These are phyloP conservation scores for Aspergillus baeticus DNA, from an alignment of 495 filamentous ascomycete genomes.

Conservation along the genomic window DNA sequence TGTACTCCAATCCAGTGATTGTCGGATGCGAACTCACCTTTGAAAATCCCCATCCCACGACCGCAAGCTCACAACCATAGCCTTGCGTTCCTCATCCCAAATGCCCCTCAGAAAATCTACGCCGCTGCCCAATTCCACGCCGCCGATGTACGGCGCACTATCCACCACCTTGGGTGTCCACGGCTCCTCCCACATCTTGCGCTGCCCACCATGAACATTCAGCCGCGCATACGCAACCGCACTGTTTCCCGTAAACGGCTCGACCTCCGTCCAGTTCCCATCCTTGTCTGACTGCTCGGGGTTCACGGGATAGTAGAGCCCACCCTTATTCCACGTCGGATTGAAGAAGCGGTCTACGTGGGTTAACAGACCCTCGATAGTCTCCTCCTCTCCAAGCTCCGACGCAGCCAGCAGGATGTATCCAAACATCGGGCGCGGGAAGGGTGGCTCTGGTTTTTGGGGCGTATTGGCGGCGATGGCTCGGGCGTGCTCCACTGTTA, in stretches of 20 bases:
- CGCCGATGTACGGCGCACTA: conserved; percentile 27
- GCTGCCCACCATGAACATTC: conserved; percentile 33
- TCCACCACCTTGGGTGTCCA: conserved; percentile 25
- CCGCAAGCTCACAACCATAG: conserved; percentile 30
- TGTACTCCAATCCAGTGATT: too few relatives aligned
- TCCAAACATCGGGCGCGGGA: conserved; percentile 21
- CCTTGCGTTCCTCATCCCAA: conserved; percentile 28
- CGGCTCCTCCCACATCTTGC: conserved; percentile 33
- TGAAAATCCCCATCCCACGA: too few relatives aligned
- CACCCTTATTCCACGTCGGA: conserved; percentile 30
- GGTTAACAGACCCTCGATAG: conserved; percentile 22
- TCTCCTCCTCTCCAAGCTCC: conserved; percentile 22
- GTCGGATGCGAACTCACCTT: too few relatives aligned
- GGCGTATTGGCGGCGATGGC: background rate
- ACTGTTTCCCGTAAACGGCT: conserved; percentile 33
- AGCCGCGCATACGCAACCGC: conserved; percentile 31
- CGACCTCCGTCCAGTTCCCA: conserved; percentile 27
- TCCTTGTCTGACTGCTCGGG: conserved; percentile 19
- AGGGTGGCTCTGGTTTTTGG: background rate
- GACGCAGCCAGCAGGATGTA: conserved; percentile 30
- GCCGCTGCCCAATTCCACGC: conserved; percentile 20
- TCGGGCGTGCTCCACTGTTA: background rate
- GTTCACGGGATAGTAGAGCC: conserved; percentile 29
- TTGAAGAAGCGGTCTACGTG: conserved; percentile 26
- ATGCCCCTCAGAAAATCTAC: conserved; percentile 35